Evolutionary conservation across 73 alveolate genomes (phyloP).

Genomic region (Tetrahymena thermophila): DNA sequence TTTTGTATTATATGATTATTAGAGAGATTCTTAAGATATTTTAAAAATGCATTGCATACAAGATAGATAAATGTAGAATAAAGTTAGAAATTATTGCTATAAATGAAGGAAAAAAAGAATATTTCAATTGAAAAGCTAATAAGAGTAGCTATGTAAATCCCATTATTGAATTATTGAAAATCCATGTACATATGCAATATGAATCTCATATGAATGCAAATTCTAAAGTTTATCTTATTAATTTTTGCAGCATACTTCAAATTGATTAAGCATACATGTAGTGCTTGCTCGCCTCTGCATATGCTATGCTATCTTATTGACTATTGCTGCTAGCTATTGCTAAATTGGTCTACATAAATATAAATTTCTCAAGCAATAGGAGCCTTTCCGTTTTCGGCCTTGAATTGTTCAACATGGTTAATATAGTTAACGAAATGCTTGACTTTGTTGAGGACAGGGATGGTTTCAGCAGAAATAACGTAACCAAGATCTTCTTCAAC

Average conservation of each 20-base stretch:
- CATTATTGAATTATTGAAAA: not conserved
- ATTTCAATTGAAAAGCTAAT: not conserved
- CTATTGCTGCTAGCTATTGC: not conserved
- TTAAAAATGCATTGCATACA: not conserved
- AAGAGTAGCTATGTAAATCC: not conserved
- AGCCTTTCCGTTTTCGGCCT: conserved; percentile 35
- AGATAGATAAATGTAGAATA: not conserved
- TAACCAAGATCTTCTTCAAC: conserved; percentile 75
- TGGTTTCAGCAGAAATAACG: conserved; percentile 76
- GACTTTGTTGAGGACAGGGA: conserved; percentile 63
- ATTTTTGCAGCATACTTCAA: not conserved
- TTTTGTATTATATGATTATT: no score
- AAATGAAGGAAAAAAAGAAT: not conserved
- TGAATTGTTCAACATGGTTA: conserved; percentile 57
- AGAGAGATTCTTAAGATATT: not conserved
- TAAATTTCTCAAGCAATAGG: conserved; percentile 40
- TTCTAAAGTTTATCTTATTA: not conserved
- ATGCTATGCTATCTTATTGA: not conserved
- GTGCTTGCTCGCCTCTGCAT: not conserved
- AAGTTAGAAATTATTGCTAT: not conserved
- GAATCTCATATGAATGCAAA: not conserved
- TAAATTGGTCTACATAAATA: not conserved
- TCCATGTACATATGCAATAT: not conserved
- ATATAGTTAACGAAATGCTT: conserved; percentile 74
- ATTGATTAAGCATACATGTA: not conserved